Evolutionary conservation across 371 early-diverging fungal species (phyloP), one percentile per base, ranked within the genome.

Genomic region (Actinomortierella ambigua): DNA sequence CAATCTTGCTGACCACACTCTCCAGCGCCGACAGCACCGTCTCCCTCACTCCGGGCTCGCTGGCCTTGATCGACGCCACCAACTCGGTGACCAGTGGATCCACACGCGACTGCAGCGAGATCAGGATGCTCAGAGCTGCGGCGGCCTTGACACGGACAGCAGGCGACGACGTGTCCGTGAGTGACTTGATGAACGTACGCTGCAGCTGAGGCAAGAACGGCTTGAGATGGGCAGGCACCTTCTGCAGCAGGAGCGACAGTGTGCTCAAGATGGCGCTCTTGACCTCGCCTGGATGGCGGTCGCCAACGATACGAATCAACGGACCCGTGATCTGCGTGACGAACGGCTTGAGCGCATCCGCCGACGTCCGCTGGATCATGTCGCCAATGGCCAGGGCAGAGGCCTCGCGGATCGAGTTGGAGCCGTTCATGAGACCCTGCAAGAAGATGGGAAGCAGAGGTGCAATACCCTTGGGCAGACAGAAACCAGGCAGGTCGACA

Each of bases 161-260:
- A 34, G 82, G 69, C 14, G 85, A 83, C 20, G 88, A 76, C 3
- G 89, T 77, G 50, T 97, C 97, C 7, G 91, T 83, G 27, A 97
- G 81, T 2, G 92, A 90, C 69, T 97, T 96, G 71, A 95, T 90
- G 65, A 98, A 98, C 0, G 98, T 96, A 56, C 98, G 90, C 80
- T 97, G 98, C 41, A 98, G 88, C 81, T 98, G 98, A 41, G 98
- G 98, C 59, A 98, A 80, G 90, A 98, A 98, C 8, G 98, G 97
- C 61, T 94, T 95, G 65, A 97, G 83, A 59, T 90, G 84, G 51
- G 88, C 82, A 20, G 97, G 91, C 2, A 95, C 93, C 77, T 93
- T 94, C 43, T 69, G 75, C 52, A 98, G 81, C 29, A 97, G 78
- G 57, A 84, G 63, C 82, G 87, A 84, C 23, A 98, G 76, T 1